These are phyloP conservation scores for Cladorrhinum sp. DNA, from an alignment of 2,329 filamentous ascomycete species.

Conservation along the genomic window DNA sequence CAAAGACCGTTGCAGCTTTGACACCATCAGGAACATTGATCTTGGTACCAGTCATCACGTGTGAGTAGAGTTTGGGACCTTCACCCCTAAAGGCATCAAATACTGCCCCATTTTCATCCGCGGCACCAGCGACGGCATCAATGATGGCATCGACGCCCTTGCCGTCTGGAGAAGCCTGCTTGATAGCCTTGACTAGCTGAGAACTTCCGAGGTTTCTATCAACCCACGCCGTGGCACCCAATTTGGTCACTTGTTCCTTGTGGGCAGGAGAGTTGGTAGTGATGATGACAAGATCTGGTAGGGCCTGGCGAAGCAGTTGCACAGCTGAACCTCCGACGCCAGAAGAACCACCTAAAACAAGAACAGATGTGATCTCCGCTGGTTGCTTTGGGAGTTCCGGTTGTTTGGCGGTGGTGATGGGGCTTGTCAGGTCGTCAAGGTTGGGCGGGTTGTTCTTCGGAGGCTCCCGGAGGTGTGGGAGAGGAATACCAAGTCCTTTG, in stretches of 20 bases:
- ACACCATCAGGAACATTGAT: slow-evolving; percentile 30
- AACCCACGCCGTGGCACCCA: slow-evolving; percentile 22
- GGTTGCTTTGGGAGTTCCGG: not conserved
- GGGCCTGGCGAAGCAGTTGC: slow-evolving; percentile 34
- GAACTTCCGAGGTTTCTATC: not conserved
- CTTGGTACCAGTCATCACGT: slow-evolving; percentile 30
- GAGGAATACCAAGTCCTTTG: slow-evolving; percentile 27
- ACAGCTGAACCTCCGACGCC: slow-evolving; percentile 33
- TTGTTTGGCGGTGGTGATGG: not conserved
- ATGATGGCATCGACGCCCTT: slow-evolving; percentile 35
- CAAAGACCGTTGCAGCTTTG: slow-evolving; percentile 25
- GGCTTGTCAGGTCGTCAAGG: slow-evolving; percentile 5
- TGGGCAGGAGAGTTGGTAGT: slow-evolving; percentile 33
- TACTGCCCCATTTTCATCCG: slow-evolving; percentile 23
- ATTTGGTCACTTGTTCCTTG: slow-evolving; percentile 22
- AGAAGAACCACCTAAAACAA: slow-evolving; percentile 36
- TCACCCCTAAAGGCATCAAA: slow-evolving; percentile 27
- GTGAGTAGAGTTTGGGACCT: slow-evolving; percentile 31
- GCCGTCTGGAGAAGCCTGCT: slow-evolving; percentile 23
- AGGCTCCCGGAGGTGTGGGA: slow-evolving; percentile 26
- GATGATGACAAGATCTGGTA: slow-evolving; percentile 31
- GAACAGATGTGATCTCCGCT: slow-evolving; percentile 26
- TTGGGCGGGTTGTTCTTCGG: not conserved
- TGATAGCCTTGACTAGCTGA: slow-evolving; percentile 13
- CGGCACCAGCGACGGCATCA: slow-evolving; percentile 32